Evolutionary conservation across 2,329 filamentous ascomycete genomes (phyloP).

Genomic region (Talaromyces funiculosus): DNA sequence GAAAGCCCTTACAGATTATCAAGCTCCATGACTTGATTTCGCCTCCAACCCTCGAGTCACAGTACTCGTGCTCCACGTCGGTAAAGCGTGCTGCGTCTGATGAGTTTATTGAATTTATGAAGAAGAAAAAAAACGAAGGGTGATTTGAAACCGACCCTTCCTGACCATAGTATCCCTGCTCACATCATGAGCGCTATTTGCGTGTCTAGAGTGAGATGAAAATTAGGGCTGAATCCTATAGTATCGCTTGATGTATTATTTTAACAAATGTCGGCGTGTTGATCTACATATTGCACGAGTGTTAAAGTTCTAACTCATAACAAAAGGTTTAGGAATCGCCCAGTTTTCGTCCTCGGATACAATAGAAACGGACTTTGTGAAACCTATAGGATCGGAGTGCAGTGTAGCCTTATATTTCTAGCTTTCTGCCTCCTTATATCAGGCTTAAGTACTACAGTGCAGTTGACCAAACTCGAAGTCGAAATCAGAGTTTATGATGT

Average conservation of each 20-base stretch:
- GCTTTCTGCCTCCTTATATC: no score
- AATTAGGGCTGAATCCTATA: background rate
- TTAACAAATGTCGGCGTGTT: background rate
- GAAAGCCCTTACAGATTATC: background rate
- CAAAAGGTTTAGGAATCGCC: no score
- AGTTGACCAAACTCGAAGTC: no score
- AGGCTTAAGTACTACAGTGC: no score
- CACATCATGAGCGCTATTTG: no score
- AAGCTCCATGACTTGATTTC: background rate
- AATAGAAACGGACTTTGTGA: no score
- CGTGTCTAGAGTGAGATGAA: background rate
- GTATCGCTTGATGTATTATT: background rate
- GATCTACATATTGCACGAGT: background rate
- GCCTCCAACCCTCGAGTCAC: background rate
- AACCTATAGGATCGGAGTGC: no score
- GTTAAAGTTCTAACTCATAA: background rate
- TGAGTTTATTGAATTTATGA: background rate
- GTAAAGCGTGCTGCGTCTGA: background rate
- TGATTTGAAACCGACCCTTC: background rate
- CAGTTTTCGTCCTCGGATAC: background rate
- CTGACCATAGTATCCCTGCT: no score
- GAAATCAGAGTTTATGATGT: no score
- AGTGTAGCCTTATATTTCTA: no score
- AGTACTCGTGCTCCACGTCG: background rate
- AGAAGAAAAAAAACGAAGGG: background rate